Evolutionary conservation across 371 early-diverging fungal species (phyloP).

Genomic region (Mortierella sp.): DNA sequence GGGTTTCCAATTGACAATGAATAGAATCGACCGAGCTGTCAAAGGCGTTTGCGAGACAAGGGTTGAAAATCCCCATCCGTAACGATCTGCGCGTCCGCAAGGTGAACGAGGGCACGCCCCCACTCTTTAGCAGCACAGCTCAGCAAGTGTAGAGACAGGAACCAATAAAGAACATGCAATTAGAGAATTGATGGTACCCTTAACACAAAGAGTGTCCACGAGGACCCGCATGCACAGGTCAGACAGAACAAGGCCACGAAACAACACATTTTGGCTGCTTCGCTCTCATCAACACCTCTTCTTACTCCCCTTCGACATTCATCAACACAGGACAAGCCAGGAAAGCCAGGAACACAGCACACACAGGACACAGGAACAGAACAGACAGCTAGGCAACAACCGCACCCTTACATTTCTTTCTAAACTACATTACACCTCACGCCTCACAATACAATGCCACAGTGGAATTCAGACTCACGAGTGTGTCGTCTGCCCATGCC

Average conservation of each 20-base stretch:
- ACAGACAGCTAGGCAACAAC: neutral
- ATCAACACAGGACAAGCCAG: too few relatives aligned
- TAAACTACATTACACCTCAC: neutral
- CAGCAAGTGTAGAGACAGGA: neutral
- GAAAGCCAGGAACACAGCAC: too few relatives aligned
- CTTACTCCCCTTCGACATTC: too few relatives aligned
- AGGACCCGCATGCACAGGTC: neutral
- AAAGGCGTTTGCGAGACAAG: conserved; percentile 91
- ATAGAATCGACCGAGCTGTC: conserved; percentile 90
- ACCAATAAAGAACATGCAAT: too few relatives aligned
- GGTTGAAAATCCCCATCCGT: conserved; percentile 91
- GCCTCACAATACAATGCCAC: conserved; percentile 20
- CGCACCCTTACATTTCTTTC: neutral
- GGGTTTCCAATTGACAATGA: neutral
- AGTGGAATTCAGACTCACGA: conserved; percentile 35
- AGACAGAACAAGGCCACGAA: neutral
- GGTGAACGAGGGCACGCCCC: neutral
- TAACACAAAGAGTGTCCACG: too few relatives aligned
- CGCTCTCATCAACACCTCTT: neutral
- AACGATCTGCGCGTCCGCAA: conserved; percentile 71
- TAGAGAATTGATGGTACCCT: too few relatives aligned
- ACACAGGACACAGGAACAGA: neutral
- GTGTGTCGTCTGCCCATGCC: conserved; percentile 47
- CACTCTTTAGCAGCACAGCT: neutral
- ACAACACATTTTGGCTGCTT: neutral